phyloP scores from a whole-genome alignment of 2,329 filamentous ascomycete genomes.

The Cordyceps fumosorosea region DNA sequence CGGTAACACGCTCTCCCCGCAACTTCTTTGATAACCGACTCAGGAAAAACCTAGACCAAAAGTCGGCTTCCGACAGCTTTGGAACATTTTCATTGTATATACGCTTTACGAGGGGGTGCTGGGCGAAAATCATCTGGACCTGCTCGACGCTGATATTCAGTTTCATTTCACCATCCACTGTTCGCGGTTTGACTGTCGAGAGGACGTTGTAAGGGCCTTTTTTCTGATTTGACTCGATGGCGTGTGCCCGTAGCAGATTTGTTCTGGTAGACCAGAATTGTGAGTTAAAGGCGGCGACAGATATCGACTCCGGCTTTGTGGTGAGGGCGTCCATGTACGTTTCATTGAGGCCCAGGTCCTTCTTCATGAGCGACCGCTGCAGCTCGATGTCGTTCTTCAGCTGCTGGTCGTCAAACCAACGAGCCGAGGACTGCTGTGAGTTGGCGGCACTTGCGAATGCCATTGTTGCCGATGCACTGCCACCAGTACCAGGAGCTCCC shows the following conservation, averaged over 20 bases:
- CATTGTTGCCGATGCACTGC: slow-evolving; percentile 61
- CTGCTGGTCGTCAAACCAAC: slow-evolving; percentile 74
- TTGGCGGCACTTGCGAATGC: slow-evolving; percentile 67
- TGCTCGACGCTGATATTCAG: slow-evolving; percentile 87
- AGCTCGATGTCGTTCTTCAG: slow-evolving; percentile 73
- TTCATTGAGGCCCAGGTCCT: slow-evolving; percentile 66
- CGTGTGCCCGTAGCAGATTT: slow-evolving; percentile 80
- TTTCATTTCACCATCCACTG: slow-evolving; percentile 67
- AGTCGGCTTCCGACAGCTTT: slow-evolving; percentile 68
- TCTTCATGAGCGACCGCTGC: slow-evolving; percentile 82
- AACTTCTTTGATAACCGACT: slow-evolving; percentile 86
- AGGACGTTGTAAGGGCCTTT: slow-evolving; percentile 91
- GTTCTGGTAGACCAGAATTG: slow-evolving; percentile 94
- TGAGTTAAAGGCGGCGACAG: slow-evolving; percentile 71
- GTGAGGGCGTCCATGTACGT: slow-evolving; percentile 81
- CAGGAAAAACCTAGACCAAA: slow-evolving; percentile 93
- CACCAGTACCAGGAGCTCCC: slow-evolving; percentile 22
- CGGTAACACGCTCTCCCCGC: slow-evolving; percentile 78
- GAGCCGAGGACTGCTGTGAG: slow-evolving; percentile 46
- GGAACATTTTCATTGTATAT: slow-evolving; percentile 93
- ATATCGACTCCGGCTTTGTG: slow-evolving; percentile 79
- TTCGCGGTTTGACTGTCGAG: slow-evolving; percentile 62
- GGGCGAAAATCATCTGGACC: slow-evolving; percentile 84
- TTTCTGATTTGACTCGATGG: slow-evolving; percentile 79
- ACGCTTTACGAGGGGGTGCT: slow-evolving; percentile 83